Conservation (phyloP, 371 early-diverging fungal species). For the Apophysomyces elegans region DNA sequence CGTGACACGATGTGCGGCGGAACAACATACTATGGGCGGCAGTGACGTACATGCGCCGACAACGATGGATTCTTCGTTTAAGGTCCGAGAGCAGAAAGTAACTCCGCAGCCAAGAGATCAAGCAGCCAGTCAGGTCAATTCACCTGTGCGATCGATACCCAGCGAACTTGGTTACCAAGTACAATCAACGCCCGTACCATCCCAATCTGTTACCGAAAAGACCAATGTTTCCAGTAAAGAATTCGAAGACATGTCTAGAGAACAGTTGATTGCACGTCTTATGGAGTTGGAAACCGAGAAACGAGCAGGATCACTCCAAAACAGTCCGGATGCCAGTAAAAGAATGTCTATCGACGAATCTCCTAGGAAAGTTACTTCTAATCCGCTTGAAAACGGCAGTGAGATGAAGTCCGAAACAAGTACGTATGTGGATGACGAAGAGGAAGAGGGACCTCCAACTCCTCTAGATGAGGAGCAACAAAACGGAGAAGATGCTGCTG, state of each 20-base stretch:
- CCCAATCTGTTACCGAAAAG: constrained; percentile 16
- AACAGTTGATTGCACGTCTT: constrained; percentile 34
- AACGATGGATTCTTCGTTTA: not conserved
- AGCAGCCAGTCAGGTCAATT: constrained; percentile 10
- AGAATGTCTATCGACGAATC: constrained; percentile 2
- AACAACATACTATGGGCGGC: constrained; percentile 4
- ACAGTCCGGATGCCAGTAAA: not conserved
- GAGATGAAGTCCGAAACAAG: constrained; percentile 28
- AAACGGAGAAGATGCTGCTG: not conserved
- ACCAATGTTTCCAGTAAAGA: constrained; percentile 24
- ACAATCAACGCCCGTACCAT: constrained; percentile 17
- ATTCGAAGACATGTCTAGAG: constrained; percentile 32
- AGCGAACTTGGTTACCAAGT: constrained; percentile 11
- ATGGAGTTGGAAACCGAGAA: constrained; percentile 33
- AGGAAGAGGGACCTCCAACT: constrained; percentile 26
- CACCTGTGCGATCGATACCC: constrained; percentile 15
- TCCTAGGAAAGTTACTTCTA: not conserved
- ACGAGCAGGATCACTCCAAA: constrained; percentile 17
- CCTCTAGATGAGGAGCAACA: constrained; percentile 15
- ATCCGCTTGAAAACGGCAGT: not conserved
- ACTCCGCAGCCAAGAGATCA: not conserved
- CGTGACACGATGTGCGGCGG: not conserved
- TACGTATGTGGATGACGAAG: constrained; percentile 28
- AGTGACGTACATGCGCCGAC: constrained; percentile 3
- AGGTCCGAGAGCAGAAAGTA: not conserved